These are phyloP conservation scores for Avena atlantica DNA, from an alignment of 176 grass and related monocot genomes.

Conservation along the genomic window DNA sequence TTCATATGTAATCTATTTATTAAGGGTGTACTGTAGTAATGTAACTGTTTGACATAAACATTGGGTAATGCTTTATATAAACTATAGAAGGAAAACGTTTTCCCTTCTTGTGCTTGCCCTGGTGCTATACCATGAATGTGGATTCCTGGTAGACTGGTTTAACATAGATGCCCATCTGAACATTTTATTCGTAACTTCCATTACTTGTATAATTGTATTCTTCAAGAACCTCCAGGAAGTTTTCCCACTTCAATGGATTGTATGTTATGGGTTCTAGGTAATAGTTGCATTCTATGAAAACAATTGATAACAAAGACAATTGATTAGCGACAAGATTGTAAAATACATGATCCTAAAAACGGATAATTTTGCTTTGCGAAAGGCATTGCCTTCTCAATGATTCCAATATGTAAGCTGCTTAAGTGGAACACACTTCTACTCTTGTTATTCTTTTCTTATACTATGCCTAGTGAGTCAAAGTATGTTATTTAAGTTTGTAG, in stretches of 20 bases:
- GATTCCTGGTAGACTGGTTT: background rate
- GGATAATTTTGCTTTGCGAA: background rate
- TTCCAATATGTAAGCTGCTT: background rate
- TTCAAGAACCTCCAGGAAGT: background rate
- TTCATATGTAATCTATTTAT: background rate
- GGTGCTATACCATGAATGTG: background rate
- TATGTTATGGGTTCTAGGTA: background rate
- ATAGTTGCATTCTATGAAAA: background rate
- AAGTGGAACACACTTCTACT: background rate
- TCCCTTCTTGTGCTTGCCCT: constrained; percentile 24
- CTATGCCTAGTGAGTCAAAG: background rate
- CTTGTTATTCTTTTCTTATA: background rate
- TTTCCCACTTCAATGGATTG: background rate
- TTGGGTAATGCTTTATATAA: background rate
- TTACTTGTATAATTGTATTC: background rate
- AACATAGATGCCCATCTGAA: background rate
- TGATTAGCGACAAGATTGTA: no score
- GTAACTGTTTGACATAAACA: background rate
- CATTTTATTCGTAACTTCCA: background rate
- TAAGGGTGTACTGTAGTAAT: background rate
- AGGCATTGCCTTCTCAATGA: background rate
- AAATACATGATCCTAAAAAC: background rate
- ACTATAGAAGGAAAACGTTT: background rate
- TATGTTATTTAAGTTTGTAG: background rate
- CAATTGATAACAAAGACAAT: background rate